Base-by-base conservation (phyloP, 495 filamentous ascomycete species). In the Podospora australis region DNA sequence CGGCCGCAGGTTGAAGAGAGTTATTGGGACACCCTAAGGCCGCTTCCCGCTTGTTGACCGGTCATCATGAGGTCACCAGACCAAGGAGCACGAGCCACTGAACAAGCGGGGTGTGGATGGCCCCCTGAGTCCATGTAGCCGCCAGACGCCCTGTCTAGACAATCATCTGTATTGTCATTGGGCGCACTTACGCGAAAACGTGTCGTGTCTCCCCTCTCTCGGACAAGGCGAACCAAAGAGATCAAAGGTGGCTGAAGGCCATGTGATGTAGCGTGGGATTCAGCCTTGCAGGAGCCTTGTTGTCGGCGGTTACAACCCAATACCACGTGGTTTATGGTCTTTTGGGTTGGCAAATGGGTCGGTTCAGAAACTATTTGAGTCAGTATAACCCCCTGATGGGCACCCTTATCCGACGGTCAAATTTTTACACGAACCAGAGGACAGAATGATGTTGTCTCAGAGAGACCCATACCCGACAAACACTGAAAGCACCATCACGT, bases 291-390 rank as follows among this genome's bases (percentile, higher is more conserved):
- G 40, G 14, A n/a, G n/a, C 8, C 40, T 28, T 16, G 7, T 26
- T 13, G 41, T 26, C 40, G 26, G 32, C 49, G 43, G 41, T 48
- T 24, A 42, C 44, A 32, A 23, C 16, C 1, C 14, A 22, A 19
- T 42, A 42, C 54, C 54, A 57, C 54, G 54, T 57, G 54, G 49
- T 29, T 4, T 24, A 24, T 43, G 52, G 22, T 23, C 22, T 43
- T 28, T 16, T 16, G n/a, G 40, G 23, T 23, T 28, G 23, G 14
- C 40, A 11, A 26, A 7, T 24, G 22, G 13, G n/a, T 23, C 11
- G 13, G 22, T 10, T n/a, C 20, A 34, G 45, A 43, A 34, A 25
- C 25, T 44, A 38, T 52, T 44, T 48, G 23, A 44, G 29, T 39
- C 48, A 23, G 35, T 10, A 39, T 39, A 40, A 39, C 51, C 45